Percentiles rank a stretch among this genome's conserved stretches.
These are phyloP conservation scores for Dendrobium huoshanense DNA, from an alignment of 106 monocot species.

Conservation along the genomic window DNA sequence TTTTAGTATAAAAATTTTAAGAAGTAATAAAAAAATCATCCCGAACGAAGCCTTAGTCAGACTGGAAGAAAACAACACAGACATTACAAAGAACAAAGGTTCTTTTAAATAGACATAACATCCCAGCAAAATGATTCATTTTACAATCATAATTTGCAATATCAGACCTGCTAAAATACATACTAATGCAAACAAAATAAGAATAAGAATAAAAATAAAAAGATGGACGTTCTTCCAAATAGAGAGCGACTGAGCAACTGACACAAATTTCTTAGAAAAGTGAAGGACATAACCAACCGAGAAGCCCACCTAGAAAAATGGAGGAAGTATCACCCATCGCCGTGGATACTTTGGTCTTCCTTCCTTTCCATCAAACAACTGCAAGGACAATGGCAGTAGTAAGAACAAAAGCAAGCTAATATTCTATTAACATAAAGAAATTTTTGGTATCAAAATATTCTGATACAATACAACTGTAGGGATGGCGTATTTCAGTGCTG, in stretches of 20 bases:
- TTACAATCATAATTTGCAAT: background rate
- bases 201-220: background rate
- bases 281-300: background rate
- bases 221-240: background rate
- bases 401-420: conserved; percentile 10
- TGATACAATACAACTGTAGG: no score
- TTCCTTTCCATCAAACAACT: conserved; percentile 73
- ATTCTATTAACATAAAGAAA: background rate
- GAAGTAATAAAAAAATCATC: no score
- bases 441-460: background rate
- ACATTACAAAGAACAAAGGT: background rate
- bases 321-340: conserved; percentile 68
- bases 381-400: conserved; percentile 8
- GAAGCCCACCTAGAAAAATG: conserved; percentile 22
- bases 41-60: no score
- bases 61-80: background rate
- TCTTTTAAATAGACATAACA: background rate
- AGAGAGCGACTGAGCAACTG: background rate
- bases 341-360: conserved; percentile 52
- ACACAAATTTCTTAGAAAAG: background rate
- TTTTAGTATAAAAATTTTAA: no score
- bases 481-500: no score
- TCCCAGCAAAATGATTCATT: background rate
- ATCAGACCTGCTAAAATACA: background rate
- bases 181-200: background rate